Evolutionary conservation across 495 filamentous ascomycete genomes (phyloP).

Genomic region (Penicillium cataractarum): DNA sequence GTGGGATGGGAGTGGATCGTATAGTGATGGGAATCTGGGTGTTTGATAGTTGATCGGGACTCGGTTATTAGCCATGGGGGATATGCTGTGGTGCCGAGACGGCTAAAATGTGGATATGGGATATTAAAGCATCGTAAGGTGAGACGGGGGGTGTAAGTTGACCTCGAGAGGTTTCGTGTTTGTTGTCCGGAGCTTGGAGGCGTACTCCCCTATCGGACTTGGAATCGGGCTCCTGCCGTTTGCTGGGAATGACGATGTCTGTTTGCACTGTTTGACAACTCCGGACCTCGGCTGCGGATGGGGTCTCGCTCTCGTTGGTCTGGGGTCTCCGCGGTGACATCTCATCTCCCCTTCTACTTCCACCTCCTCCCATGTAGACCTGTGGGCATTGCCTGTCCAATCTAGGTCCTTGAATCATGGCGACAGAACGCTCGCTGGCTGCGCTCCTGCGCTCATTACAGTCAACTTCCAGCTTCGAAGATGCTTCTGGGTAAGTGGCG

Average conservation of each 20-base stretch:
- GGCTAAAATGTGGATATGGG: not conserved
- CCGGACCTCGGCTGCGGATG: slow-evolving; percentile 42
- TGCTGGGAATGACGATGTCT: slow-evolving; percentile 20
- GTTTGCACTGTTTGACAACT: slow-evolving; percentile 48
- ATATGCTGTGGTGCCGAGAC: slow-evolving; percentile 2
- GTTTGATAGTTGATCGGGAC: slow-evolving; percentile 68
- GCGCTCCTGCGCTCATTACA: slow-evolving; percentile 57
- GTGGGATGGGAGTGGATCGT: slow-evolving; percentile 67
- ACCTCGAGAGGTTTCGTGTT: not conserved
- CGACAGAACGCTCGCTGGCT: slow-evolving; percentile 55
- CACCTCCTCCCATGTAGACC: slow-evolving; percentile 24
- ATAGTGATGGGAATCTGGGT: slow-evolving; percentile 86
- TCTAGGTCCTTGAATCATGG: slow-evolving; percentile 32
- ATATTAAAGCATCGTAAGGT: slow-evolving; percentile 6
- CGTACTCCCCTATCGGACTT: not conserved
- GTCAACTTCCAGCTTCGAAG: slow-evolving; percentile 49
- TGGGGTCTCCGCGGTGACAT: slow-evolving; percentile 39
- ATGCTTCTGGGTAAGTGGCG: slow-evolving; percentile 56
- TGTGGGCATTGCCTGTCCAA: slow-evolving; percentile 16
- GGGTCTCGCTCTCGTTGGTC: slow-evolving; percentile 11
- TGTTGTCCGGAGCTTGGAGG: not conserved
- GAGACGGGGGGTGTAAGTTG: not conserved
- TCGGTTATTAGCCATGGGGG: slow-evolving; percentile 46
- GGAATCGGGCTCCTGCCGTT: slow-evolving; percentile 2
- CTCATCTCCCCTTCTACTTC: slow-evolving; percentile 11